A percentile compares a stretch with the other conserved stretches of the same genome.
phyloP scores from a whole-genome alignment of 495 filamentous ascomycete genomes.

The Penicillium herquei region DNA sequence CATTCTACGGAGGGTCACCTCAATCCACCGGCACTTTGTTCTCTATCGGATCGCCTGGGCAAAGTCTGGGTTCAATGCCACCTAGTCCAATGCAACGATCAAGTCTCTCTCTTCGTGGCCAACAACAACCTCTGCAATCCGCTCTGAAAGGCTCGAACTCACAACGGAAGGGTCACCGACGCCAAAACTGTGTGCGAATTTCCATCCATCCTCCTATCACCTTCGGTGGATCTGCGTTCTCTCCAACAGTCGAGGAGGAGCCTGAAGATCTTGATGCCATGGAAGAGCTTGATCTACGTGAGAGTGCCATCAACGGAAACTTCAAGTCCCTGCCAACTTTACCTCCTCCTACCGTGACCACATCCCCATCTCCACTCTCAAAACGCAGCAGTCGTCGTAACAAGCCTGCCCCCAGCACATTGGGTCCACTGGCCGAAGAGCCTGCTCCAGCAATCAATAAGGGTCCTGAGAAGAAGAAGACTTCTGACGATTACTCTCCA shows the following conservation, averaged over 20 bases:
- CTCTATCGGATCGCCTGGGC: constrained; percentile 18
- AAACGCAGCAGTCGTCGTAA: constrained; percentile 24
- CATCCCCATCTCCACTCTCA: constrained; percentile 21
- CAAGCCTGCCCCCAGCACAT: constrained; percentile 21
- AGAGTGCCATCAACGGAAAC: constrained; percentile 20
- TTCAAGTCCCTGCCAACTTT: constrained; percentile 6
- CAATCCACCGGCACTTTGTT: constrained; percentile 17
- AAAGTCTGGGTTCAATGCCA: constrained; percentile 12
- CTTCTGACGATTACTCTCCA: constrained; percentile 5
- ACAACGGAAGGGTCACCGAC: constrained; percentile 42
- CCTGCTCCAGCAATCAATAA: constrained; percentile 12
- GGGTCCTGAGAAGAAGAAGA: constrained; percentile 27
- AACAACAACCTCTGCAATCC: constrained; percentile 26
- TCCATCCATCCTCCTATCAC: constrained; percentile 45
- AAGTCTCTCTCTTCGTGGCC: constrained; percentile 19
- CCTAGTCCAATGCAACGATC: constrained; percentile 25
- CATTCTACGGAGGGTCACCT: constrained; percentile 28
- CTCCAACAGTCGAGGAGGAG: constrained; percentile 42
- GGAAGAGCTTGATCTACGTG: constrained; percentile 28
- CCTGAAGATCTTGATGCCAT: constrained; percentile 32
- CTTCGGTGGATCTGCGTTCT: constrained; percentile 35
- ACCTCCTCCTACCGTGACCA: constrained; percentile 15
- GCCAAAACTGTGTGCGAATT: constrained; percentile 51
- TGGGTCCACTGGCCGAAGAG: constrained; percentile 26
- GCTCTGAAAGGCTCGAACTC: constrained; percentile 39